Evolutionary conservation across 306 rosid species (phyloP), one percentile per base, ranked within the genome.

Genomic region (Glycine tomentella): DNA sequence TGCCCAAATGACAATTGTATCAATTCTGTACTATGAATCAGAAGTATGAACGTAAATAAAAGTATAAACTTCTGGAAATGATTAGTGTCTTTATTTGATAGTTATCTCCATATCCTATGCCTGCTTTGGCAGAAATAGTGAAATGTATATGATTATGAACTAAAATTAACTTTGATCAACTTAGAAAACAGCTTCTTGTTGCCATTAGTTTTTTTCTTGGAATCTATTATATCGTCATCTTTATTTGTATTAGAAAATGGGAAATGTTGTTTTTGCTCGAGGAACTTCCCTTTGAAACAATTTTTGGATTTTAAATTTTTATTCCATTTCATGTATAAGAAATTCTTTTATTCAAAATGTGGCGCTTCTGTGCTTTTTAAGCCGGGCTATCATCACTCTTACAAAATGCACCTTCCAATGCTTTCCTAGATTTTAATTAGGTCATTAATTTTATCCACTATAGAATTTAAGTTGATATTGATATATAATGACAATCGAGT

Each of bases 11-110:
- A 14, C 9, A 68, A 9, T 44, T 77, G 69, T 45, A 50, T 79
- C 50, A 66, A 59, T 59, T 55, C 31, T 75, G 61, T 73, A 46
- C 64, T 15, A 38, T 38, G 51, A 74, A 20, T 65, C 53, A 56
- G 69, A 48, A 33, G 61, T 16, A 25, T 56, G 59, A 45, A 65
- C 1, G 13, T 44, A 78, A 65, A 65, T 56, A 56, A 34, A 70
- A 62, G n/a, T 51, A 56, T 55, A 34, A 44, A 55, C 56, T 42
- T 66, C 62, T 33, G 38, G 56, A 64, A 55, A 64, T 73, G 51
- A 34, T 63, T 3, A 66, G 49, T 76, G 46, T 56, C 55, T 38
- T 38, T 25, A 34, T 51, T 77, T 51, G 14, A 15, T 36, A 11
- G 16, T 15, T 71, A 40, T 25, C 61, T 58, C 14, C 17, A 6